Conservation (phyloP, 176 grass and related monocot genomes). For the Bonia amplexicaulis region DNA sequence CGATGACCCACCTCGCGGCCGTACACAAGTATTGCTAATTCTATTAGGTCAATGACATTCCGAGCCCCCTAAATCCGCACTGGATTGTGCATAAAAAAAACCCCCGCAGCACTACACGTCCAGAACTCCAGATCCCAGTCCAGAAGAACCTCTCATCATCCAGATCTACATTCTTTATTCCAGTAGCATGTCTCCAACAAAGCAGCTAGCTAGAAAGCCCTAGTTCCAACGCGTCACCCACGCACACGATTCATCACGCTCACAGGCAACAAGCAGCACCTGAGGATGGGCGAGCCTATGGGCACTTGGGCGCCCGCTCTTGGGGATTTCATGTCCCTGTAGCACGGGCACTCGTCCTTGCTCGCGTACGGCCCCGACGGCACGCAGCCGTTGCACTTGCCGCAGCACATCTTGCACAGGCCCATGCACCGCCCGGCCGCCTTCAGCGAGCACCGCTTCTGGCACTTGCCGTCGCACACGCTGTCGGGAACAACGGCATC, state of each 20-base stretch:
- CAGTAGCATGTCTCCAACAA: neutral
- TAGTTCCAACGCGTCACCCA: neutral
- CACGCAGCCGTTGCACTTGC: slow-evolving; percentile 58
- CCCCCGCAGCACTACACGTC: neutral
- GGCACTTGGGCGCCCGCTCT: slow-evolving; percentile 61
- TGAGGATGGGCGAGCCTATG: slow-evolving; percentile 4
- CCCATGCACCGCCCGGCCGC: slow-evolving; percentile 50
- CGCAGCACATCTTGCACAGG: slow-evolving; percentile 70
- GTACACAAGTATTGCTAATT: neutral
- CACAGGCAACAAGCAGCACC: neutral
- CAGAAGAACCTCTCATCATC: neutral
- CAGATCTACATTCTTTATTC: neutral
- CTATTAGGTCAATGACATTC: neutral
- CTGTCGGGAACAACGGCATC: neutral
- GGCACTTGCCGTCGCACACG: slow-evolving; percentile 60
- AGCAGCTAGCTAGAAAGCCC: neutral
- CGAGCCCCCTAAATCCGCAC: neutral
- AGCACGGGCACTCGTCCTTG: slow-evolving; percentile 88
- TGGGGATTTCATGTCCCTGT: slow-evolving; percentile 62
- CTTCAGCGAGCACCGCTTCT: slow-evolving; percentile 53
- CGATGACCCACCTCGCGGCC: no score
- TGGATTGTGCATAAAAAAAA: neutral
- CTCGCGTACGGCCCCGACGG: slow-evolving; percentile 65
- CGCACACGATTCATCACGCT: neutral
- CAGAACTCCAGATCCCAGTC: neutral